These are phyloP conservation scores for Hortaea sp. DNA, from an alignment of 2,329 filamentous ascomycete species.

Conservation along the genomic window DNA sequence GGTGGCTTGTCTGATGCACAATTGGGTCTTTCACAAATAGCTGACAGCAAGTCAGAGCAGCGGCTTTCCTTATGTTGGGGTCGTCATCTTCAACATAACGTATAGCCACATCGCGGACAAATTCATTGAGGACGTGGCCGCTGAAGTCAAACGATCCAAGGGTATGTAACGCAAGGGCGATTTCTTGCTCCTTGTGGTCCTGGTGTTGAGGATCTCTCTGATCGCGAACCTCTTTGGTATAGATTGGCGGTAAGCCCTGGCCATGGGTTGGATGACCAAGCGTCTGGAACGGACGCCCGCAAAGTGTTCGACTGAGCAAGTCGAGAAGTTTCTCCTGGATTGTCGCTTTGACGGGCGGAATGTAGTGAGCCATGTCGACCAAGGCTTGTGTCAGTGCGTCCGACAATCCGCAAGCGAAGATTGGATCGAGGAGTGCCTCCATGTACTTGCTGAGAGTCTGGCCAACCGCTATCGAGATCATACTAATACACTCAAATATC, in stretches of 20 bases:
- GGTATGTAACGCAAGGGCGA: constrained; percentile 87
- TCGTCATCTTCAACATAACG: constrained; percentile 97
- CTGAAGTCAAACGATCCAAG: constrained; percentile 96
- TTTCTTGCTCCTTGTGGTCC: constrained; percentile 70
- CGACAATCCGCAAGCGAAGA: constrained; percentile 91
- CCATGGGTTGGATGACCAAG: constrained; percentile 84
- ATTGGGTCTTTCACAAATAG: constrained; percentile 95
- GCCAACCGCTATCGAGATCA: constrained; percentile 86
- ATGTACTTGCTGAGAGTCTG: constrained; percentile 98
- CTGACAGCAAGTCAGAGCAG: constrained; percentile 93
- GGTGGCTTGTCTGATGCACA: constrained; percentile 93
- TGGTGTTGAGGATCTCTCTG: constrained; percentile 74
- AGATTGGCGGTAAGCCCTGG: constrained; percentile 69
- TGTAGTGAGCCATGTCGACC: constrained; percentile 98
- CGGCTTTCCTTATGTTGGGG: constrained; percentile 82
- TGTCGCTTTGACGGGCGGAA: constrained; percentile 81
- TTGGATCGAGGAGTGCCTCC: constrained; percentile 87
- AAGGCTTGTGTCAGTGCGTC: constrained; percentile 89
- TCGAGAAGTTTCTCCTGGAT: constrained; percentile 92
- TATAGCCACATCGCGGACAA: constrained; percentile 94
- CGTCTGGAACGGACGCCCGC: constrained; percentile 83
- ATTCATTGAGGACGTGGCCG: constrained; percentile 90
- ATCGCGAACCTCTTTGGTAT: constrained; percentile 58
- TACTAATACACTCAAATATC: constrained; percentile 96
- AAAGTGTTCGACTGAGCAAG: constrained; percentile 88